phyloP scores from a whole-genome alignment of 2,329 filamentous ascomycete genomes.

The Pseudogymnoascus sp. region DNA sequence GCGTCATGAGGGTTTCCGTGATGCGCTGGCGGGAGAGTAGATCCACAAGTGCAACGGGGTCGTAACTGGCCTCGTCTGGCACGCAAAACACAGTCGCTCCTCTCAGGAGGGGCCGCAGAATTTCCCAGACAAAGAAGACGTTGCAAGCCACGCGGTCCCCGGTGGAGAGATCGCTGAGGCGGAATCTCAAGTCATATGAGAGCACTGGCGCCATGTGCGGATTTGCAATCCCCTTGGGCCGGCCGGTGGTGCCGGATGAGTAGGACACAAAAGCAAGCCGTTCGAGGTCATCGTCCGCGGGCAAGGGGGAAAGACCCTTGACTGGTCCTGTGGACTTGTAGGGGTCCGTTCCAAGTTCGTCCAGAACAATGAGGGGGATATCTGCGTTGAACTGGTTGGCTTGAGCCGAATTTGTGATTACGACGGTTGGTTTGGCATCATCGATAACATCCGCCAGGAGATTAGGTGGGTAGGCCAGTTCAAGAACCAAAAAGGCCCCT shows the following conservation, averaged over 20 bases:
- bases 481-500: slow-evolving; percentile 72
- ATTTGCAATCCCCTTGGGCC: slow-evolving; percentile 59
- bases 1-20: slow-evolving; percentile 78
- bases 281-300: slow-evolving; percentile 61
- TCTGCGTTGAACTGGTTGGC: slow-evolving; percentile 55
- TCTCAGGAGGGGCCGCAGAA: slow-evolving; percentile 65
- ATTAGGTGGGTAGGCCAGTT: slow-evolving; percentile 68
- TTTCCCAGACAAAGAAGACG: slow-evolving; percentile 84
- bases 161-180: slow-evolving; percentile 57
- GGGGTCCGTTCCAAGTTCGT: slow-evolving; percentile 34
- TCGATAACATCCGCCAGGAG: slow-evolving; percentile 69
- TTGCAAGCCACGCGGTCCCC: slow-evolving; percentile 80
- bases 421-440: slow-evolving; percentile 62
- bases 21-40: slow-evolving; percentile 57
- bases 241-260: slow-evolving; percentile 43
- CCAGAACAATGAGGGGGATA: slow-evolving; percentile 57
- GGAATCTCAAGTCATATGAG: slow-evolving; percentile 67
- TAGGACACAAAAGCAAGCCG: slow-evolving; percentile 68
- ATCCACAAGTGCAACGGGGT: slow-evolving; percentile 65
- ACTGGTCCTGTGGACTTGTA: slow-evolving; percentile 33
- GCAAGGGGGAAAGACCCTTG: slow-evolving; percentile 35
- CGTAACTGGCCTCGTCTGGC: slow-evolving; percentile 69
- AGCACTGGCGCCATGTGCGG: slow-evolving; percentile 65
- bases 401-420: slow-evolving; percentile 61
- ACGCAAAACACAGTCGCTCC: slow-evolving; percentile 70